Base-by-base conservation (phyloP, 139 green algal species). In the Ettlia oleoabundans region DNA sequence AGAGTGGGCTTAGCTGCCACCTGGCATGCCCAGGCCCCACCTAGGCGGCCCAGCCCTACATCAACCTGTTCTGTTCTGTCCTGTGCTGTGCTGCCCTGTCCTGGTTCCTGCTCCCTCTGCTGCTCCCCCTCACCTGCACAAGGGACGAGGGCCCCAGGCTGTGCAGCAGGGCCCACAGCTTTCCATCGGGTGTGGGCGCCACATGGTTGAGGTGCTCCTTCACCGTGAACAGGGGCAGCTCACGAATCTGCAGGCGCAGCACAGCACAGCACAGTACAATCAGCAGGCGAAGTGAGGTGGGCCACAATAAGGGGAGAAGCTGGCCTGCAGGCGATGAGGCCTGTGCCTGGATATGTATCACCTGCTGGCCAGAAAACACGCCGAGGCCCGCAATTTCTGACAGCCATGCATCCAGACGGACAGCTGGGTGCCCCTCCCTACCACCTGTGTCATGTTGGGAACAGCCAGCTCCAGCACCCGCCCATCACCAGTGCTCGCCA, bases 191-290 rank as follows among this genome's bases (percentile, higher is more conserved):
- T 47, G 90, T 66, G 0, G 91, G 90, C 2, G 91, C 91, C 84
- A 96, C 78, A 6, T 91, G 94, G 87, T 95, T 96, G 78, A 94
- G 51, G 70, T 96, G 93, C 68, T 94, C 83, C 68, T 90, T 71
- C 24, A 76, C 10, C 0, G 83, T 93, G 86, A 95, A 96, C 37
- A 95, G 87, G 35, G 82, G 35, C 76, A 93, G 67, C 53, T 67
- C 55, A 35, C 88, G 83, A 18, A 84, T 24, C 86, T 92, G 80
- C 66, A 62, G 4, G 65, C 10, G 2, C 2, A 30, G 18, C 9
- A 21, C 19, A 35, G 69, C 15, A 42, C 15, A 35, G 65, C 35
- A 77, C 8, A 42, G 69, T 4, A 10, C 47, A n/a, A n/a, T 15
- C 47, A 58, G 47, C 47, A n/a, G n/a, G n/a, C n/a, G n/a, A n/a